These are phyloP conservation scores for Sordariomycetes sp. DNA, from an alignment of 2,329 filamentous ascomycete species.

Conservation along the genomic window DNA sequence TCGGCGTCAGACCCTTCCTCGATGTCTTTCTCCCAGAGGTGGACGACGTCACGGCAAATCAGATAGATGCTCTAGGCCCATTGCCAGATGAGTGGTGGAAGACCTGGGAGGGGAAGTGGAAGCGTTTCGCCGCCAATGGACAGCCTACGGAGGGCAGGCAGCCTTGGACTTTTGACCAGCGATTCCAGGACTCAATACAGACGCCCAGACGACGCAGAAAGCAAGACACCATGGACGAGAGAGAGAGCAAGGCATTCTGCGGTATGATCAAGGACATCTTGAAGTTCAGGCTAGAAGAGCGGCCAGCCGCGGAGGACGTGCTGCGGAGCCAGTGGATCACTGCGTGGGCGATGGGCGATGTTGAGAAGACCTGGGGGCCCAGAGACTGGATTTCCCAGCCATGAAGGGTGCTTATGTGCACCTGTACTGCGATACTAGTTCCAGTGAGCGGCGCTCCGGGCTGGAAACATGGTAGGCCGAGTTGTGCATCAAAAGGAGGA, in stretches of 20 bases:
- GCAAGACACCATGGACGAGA: neutral
- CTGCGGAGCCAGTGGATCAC: neutral
- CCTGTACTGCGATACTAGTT: too few species aligned
- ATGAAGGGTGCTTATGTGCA: too few species aligned
- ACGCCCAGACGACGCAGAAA: neutral
- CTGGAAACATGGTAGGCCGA: too few species aligned
- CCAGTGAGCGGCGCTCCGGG: too few species aligned
- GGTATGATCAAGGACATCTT: neutral
- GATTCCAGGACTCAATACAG: neutral
- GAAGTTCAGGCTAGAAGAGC: neutral
- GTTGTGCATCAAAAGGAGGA: too few species aligned
- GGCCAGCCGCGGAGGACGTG: neutral
- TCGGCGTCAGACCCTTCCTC: constrained; percentile 12
- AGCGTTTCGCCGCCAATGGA: neutral
- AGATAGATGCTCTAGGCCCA: constrained; percentile 9
- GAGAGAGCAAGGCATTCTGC: neutral
- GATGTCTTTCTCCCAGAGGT: constrained; percentile 4
- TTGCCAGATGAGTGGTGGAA: constrained; percentile 10
- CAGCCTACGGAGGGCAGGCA: neutral
- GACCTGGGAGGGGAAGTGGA: constrained; percentile 7
- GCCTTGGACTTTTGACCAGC: neutral
- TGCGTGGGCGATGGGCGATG: neutral
- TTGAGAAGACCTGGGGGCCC: neutral
- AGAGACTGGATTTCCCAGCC: too few species aligned
- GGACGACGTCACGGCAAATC: constrained; percentile 7